Evolutionary conservation across 2,329 filamentous ascomycete species (phyloP).

Genomic region (Penicillium psychrosexuale): DNA sequence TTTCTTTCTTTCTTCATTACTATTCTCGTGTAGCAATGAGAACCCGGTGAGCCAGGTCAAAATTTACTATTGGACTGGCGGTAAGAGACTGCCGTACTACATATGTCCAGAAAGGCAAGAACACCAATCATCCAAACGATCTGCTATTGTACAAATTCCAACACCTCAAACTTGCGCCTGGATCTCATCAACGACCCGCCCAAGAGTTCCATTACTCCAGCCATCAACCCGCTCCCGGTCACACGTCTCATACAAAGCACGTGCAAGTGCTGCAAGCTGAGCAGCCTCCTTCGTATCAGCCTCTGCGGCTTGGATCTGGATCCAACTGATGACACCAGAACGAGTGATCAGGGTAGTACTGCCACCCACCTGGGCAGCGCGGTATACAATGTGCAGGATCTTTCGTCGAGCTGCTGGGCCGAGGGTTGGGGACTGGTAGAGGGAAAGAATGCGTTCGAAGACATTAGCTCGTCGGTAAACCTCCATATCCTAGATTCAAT

Average conservation of each 20-base stretch:
- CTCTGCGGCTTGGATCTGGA: slow-evolving; percentile 58
- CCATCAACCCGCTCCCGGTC: slow-evolving; percentile 62
- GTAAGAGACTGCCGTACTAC: not conserved
- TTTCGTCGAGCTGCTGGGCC: slow-evolving; percentile 59
- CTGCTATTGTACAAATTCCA: slow-evolving; percentile 2
- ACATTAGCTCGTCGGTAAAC: slow-evolving; percentile 57
- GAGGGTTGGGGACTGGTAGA: slow-evolving; percentile 66
- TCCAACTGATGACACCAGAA: slow-evolving; percentile 71
- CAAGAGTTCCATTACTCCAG: slow-evolving; percentile 61
- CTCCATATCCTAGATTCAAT: slow-evolving; percentile 43
- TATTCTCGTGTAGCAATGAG: not conserved
- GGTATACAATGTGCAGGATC: slow-evolving; percentile 61
- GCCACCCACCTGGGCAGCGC: slow-evolving; percentile 66
- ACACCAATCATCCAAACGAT: not conserved
- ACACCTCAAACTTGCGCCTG: slow-evolving; percentile 4
- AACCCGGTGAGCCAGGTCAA: no score
- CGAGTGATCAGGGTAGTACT: slow-evolving; percentile 78
- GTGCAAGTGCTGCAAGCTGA: slow-evolving; percentile 56
- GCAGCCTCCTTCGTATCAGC: slow-evolving; percentile 44
- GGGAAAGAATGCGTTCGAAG: slow-evolving; percentile 70
- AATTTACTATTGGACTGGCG: no score
- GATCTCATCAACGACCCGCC: slow-evolving; percentile 26
- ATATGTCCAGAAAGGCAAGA: not conserved
- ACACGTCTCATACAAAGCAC: slow-evolving; percentile 61
- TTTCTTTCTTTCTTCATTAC: not conserved